A percentile compares a stretch with the other conserved stretches of the same genome.
Evolutionary conservation across 805 yeast genomes (phyloP).

Genomic region (Schwanniomyces vanrijiae): DNA sequence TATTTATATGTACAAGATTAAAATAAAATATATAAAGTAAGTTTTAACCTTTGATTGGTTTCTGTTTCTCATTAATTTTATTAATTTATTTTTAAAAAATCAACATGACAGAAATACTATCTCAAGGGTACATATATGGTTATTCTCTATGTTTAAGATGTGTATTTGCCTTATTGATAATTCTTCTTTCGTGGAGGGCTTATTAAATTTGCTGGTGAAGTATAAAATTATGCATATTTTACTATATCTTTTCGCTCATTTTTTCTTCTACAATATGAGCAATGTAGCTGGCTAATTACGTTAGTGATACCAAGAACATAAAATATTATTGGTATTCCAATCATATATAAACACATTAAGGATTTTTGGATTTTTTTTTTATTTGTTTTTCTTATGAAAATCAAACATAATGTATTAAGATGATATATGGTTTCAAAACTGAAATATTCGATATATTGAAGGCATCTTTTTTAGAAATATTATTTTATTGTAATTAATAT

Average conservation of each 20-base stretch:
- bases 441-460: conserved; percentile 22
- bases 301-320: conserved; percentile 28
- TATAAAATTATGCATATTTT: conserved; percentile 43
- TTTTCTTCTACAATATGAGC: conserved; percentile 44
- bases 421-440: conserved; percentile 4
- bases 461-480: conserved; percentile 22
- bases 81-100: no score
- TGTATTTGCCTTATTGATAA: conserved; percentile 42
- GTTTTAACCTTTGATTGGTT: no score
- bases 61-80: neutral
- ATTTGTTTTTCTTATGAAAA: conserved; percentile 17
- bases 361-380: conserved; percentile 16
- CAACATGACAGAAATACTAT: conserved; percentile 4
- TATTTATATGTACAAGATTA: no score
- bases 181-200: conserved; percentile 29
- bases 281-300: conserved; percentile 48
- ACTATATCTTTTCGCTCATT: conserved; percentile 46
- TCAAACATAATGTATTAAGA: conserved; percentile 11
- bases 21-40: no score
- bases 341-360: conserved; percentile 35
- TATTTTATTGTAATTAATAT: conserved; percentile 24
- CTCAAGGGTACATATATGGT: conserved; percentile 38
- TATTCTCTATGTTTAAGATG: conserved; percentile 47
- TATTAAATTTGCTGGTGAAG: conserved; percentile 36
- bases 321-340: conserved; percentile 44